A percentile compares a stretch with the other conserved stretches of the same genome.
Evolutionary conservation across 2,329 filamentous ascomycete species (phyloP).

Genomic region (Verticillium nonalfalfae): DNA sequence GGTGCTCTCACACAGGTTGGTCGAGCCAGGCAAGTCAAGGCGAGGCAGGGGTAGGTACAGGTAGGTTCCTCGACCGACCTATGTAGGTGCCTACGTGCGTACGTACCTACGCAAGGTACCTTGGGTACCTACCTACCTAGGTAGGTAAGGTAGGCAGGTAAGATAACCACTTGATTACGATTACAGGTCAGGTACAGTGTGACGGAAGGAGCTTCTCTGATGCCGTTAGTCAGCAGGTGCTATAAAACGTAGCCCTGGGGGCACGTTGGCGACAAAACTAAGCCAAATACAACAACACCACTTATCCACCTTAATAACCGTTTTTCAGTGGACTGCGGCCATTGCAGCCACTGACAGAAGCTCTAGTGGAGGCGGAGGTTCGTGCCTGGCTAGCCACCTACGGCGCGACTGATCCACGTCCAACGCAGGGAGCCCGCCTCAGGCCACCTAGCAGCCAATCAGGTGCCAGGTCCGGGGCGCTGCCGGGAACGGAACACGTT

Average conservation of each 20-base stretch:
- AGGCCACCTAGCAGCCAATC: constrained; percentile 1
- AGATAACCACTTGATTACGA: not conserved
- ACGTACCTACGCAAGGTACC: no score
- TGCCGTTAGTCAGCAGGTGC: no score
- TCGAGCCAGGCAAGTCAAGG: no score
- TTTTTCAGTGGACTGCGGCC: not conserved
- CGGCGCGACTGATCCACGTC: not conserved
- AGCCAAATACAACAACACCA: no score
- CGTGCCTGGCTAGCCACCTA: not conserved
- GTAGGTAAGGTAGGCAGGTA: not conserved
- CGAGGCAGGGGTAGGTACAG: no score
- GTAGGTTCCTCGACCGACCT: no score
- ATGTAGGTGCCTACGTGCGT: no score
- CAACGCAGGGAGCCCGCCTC: not conserved
- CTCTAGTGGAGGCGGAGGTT: not conserved
- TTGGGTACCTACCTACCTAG: no score
- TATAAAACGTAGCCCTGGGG: no score
- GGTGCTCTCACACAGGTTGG: not conserved
- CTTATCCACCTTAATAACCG: no score
- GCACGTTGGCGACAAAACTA: no score
- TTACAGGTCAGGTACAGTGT: not conserved
- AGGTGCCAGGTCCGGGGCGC: not conserved
- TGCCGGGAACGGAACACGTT: constrained; percentile 10
- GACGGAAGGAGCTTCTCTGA: no score
- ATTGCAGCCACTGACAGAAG: not conserved